phyloP scores from a whole-genome alignment of 192 early-diverging fungal genomes.

The Linnemannia elongata region DNA sequence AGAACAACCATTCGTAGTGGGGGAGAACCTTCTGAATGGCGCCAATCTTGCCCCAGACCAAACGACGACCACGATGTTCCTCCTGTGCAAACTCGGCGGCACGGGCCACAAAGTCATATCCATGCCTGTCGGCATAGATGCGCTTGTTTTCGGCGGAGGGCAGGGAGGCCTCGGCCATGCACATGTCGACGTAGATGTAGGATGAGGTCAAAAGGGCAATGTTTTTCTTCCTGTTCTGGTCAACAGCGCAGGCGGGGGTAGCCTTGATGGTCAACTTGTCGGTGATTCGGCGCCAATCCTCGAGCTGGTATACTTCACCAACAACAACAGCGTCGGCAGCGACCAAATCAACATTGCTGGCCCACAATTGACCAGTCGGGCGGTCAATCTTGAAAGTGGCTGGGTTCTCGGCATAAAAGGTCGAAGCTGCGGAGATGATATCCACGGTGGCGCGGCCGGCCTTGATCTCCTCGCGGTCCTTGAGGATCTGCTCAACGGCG shows the following conservation, averaged over 20 bases:
- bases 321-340: constrained; percentile 43
- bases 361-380: constrained; percentile 54
- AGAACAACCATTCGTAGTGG: constrained; percentile 72
- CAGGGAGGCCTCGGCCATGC: constrained; percentile 66
- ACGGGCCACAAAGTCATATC: constrained; percentile 69
- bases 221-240: constrained; percentile 23
- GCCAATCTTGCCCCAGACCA: constrained; percentile 75
- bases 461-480: constrained; percentile 20
- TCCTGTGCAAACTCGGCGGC: constrained; percentile 70
- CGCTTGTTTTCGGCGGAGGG: constrained; percentile 67
- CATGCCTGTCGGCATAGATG: constrained; percentile 61
- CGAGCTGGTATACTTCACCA: constrained; percentile 60
- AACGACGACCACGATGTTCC: constrained; percentile 56
- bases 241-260: constrained; percentile 40
- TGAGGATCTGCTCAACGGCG: constrained; percentile 31
- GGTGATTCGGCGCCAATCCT: constrained; percentile 58
- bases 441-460: constrained; percentile 24
- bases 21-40: constrained; percentile 68
- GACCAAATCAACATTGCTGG: constrained; percentile 61
- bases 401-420: constrained; percentile 37
- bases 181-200: constrained; percentile 66
- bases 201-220: constrained; percentile 68
- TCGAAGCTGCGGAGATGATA: constrained; percentile 8
- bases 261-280: constrained; percentile 41
- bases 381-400: constrained; percentile 40